phyloP scores from a whole-genome alignment of 768 basidiomycete genomes.

The Brasilioporus rufonigricans region DNA sequence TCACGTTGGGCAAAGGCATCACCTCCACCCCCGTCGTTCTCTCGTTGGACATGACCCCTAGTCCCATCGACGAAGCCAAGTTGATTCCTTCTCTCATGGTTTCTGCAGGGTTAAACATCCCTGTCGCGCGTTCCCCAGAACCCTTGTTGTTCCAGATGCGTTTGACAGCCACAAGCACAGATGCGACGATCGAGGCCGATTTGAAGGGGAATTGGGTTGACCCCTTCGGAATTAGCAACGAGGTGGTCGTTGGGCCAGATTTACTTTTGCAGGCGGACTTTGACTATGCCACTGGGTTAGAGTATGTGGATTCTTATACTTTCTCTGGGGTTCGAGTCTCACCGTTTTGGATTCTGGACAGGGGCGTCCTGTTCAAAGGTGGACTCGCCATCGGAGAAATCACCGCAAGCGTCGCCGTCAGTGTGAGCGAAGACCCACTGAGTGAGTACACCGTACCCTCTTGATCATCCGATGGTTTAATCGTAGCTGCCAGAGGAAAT shows the following conservation, averaged over 20 bases:
- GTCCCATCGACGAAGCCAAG: slow-evolving; percentile 1
- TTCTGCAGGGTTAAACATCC: slow-evolving; percentile 1
- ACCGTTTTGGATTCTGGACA: background rate
- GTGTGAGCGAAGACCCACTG: slow-evolving; percentile 6
- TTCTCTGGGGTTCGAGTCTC: background rate
- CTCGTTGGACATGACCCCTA: background rate
- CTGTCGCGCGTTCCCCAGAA: background rate
- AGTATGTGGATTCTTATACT: background rate
- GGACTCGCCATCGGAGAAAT: slow-evolving; percentile 2
- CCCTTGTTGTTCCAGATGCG: slow-evolving; percentile 3
- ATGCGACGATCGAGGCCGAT: background rate
- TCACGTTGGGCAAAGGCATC: slow-evolving; percentile 2
- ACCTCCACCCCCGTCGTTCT: slow-evolving; percentile 1
- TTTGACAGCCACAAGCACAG: background rate
- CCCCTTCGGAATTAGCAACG: slow-evolving; percentile 2
- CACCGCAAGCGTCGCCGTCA: background rate
- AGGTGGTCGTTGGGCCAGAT: background rate
- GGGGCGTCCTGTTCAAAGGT: slow-evolving; percentile 1
- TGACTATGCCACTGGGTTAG: background rate
- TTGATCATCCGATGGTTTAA: background rate
- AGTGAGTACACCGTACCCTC: background rate
- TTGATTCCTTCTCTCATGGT: slow-evolving; percentile 2
- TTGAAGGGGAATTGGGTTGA: slow-evolving; percentile 4
- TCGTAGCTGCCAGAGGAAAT: slow-evolving; percentile 3
- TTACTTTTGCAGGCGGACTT: background rate